Conservation (phyloP, 2,329 filamentous ascomycete genomes). For the Hirsutella rhossiliensis region DNA sequence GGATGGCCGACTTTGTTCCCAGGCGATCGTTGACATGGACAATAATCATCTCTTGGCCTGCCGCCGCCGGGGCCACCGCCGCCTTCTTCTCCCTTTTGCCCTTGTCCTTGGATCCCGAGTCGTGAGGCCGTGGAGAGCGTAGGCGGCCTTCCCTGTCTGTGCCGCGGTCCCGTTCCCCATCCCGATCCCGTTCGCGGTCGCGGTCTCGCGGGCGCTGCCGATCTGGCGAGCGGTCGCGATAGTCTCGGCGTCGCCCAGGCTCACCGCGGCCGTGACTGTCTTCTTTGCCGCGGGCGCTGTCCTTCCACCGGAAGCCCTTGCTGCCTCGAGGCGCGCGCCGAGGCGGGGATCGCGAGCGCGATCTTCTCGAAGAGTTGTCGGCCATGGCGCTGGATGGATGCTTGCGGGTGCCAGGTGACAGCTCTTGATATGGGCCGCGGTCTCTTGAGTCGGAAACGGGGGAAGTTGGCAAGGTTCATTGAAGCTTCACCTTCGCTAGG, state of each 20-base stretch:
- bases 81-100: conserved; percentile 18
- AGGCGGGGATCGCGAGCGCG: conserved; percentile 14
- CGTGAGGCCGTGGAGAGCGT: conserved; percentile 9
- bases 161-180: conserved; percentile 14
- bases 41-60: conserved; percentile 74
- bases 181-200: conserved; percentile 11
- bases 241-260: conserved; percentile 28
- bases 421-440: neutral
- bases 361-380: conserved; percentile 11
- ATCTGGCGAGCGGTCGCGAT: conserved; percentile 26
- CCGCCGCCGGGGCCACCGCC: conserved; percentile 11
- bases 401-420: neutral
- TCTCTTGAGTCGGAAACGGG: too few relatives aligned
- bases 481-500: too few relatives aligned
- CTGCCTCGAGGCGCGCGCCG: conserved; percentile 11
- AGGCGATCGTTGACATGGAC: conserved; percentile 92
- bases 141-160: neutral
- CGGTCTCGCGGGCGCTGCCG: conserved; percentile 14
- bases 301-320: conserved; percentile 45
- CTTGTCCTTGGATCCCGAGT: conserved; percentile 21
- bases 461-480: too few relatives aligned
- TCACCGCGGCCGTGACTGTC: conserved; percentile 26
- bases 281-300: conserved; percentile 36
- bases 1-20: conserved; percentile 89
- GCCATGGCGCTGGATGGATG: conserved; percentile 7